These are phyloP conservation scores for Geosmithia morbida DNA, from an alignment of 2,329 filamentous ascomycete species.

Conservation along the genomic window DNA sequence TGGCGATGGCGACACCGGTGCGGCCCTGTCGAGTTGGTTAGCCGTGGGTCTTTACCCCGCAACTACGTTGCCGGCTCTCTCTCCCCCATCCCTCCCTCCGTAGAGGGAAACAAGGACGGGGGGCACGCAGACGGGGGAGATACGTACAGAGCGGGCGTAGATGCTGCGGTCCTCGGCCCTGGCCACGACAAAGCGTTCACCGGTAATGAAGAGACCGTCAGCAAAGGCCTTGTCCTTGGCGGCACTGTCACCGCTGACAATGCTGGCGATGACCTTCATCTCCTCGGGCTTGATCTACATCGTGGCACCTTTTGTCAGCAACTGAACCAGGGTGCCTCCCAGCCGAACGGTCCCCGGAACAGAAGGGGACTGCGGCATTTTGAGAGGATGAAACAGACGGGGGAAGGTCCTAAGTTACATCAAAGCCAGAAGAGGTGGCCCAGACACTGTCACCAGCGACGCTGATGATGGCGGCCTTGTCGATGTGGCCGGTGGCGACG, in stretches of 20 bases:
- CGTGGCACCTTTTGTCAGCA: not conserved
- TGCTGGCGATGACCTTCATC: constrained; percentile 41
- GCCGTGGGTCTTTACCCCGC: too few species aligned
- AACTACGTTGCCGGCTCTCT: too few species aligned
- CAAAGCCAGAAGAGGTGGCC: constrained; percentile 58
- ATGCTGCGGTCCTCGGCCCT: constrained; percentile 64
- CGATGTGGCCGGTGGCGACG: constrained; percentile 62
- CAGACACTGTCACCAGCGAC: constrained; percentile 66
- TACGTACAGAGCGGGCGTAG: constrained; percentile 70
- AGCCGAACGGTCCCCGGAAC: too few species aligned
- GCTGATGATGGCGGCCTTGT: constrained; percentile 78
- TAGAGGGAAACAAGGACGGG: not conserved
- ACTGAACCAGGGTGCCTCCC: not conserved
- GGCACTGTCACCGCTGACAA: constrained; percentile 27
- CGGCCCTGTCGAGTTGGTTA: constrained; percentile 37
- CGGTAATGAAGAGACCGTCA: constrained; percentile 61
- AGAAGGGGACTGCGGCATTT: not conserved
- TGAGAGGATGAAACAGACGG: not conserved
- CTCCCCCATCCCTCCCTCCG: too few species aligned
- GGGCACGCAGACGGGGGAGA: not conserved
- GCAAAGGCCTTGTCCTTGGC: constrained; percentile 52
- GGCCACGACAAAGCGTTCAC: constrained; percentile 66
- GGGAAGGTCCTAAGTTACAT: constrained; percentile 35
- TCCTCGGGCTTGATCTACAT: constrained; percentile 30
- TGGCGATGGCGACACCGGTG: constrained; percentile 68